Evolutionary conservation across 768 basidiomycete species (phyloP), one percentile per base, ranked within the genome.

Genomic region (Tylopilus subfusipes): DNA sequence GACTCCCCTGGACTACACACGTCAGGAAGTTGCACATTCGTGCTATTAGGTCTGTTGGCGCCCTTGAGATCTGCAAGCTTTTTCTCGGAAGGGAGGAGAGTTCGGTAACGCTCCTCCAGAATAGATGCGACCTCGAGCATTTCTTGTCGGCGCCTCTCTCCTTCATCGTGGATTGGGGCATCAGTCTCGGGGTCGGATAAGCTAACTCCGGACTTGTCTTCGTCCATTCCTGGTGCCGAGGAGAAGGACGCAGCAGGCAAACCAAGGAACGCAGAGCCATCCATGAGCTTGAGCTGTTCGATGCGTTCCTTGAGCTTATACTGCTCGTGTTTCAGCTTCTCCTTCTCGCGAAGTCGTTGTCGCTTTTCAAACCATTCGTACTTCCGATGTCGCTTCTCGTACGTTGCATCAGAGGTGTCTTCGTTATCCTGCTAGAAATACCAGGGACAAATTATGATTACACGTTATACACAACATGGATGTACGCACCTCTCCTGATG

Each of bases 241-340:
- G 82, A 74, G 66, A 89, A 89, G 33, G 76, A 76, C 18, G 80
- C 71, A 6, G 82, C 78, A 38, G 85, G 80, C 42, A 88, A 73
- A 25, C 75, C 64, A 29, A 90, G 79, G 69, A 91, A 92, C 3
- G 86, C 84, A 50, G 79, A 70, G 45, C 78, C 70, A 55, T 91
- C 88, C 84, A 94, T 87, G 25, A 75, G 77, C 52, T 78, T 80
- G 52, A 94, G 77, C 64, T 93, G 88, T 48, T 94, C 91, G 56
- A 94, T 88, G 33, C 93, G 83, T 64, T 93, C 87, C 69, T 88
- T 88, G 64, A 96, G 82, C 67, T 93, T 92, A 74, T 93, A 93
- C 61, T 93, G 90, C 65, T 94, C 92, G 60, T 93, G 87, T 70
- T 89, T 87, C 51, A 95, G 80, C 67, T 93, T 93, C 72, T 96